Percentiles rank a stretch among this genome's conserved stretches.
Evolutionary conservation across 352 stramenopile species (phyloP).

Genomic region (Phytopythium delawarense): DNA sequence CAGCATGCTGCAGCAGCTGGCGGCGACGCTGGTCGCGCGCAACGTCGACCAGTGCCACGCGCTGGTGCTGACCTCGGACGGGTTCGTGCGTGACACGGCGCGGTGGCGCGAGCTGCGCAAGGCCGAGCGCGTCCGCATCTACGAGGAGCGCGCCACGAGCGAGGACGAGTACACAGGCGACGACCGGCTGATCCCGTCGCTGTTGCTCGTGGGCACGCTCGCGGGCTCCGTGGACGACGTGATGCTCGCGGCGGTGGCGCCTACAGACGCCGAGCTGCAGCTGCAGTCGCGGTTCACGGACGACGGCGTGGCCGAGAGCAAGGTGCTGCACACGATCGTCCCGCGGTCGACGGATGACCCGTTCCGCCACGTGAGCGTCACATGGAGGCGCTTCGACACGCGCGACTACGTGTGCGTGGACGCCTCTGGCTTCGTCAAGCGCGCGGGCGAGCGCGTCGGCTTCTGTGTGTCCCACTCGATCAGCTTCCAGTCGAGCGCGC

Average conservation of each 20-base stretch:
- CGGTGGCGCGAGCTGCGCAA: slow-evolving; percentile 30
- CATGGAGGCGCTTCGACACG: slow-evolving; percentile 46
- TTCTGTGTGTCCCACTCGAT: slow-evolving; percentile 35
- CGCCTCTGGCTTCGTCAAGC: slow-evolving; percentile 17
- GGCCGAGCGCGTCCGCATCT: slow-evolving; percentile 19
- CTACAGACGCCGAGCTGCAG: slow-evolving; percentile 44
- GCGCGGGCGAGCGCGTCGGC: slow-evolving; percentile 18
- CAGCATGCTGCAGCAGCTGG: slow-evolving; percentile 17
- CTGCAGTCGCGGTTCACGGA: slow-evolving; percentile 35
- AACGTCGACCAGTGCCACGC: slow-evolving; percentile 24
- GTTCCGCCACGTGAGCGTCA: slow-evolving; percentile 54
- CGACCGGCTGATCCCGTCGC: slow-evolving; percentile 19
- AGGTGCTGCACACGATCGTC: slow-evolving; percentile 48
- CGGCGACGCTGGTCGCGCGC: slow-evolving; percentile 22
- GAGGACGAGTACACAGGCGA: background rate
- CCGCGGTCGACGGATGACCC: slow-evolving; percentile 32
- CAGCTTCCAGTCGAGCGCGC: slow-evolving; percentile 15
- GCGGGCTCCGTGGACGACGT: slow-evolving; percentile 15
- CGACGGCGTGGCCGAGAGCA: slow-evolving; percentile 40
- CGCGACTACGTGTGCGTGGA: slow-evolving; percentile 50
- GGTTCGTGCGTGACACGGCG: slow-evolving; percentile 11
- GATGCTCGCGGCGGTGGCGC: slow-evolving; percentile 18
- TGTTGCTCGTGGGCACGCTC: slow-evolving; percentile 24
- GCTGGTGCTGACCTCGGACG: slow-evolving; percentile 11
- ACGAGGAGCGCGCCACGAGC: slow-evolving; percentile 17